Evolutionary conservation across 768 basidiomycete genomes (phyloP).

Genomic region (Rhodotorula paludigena): DNA sequence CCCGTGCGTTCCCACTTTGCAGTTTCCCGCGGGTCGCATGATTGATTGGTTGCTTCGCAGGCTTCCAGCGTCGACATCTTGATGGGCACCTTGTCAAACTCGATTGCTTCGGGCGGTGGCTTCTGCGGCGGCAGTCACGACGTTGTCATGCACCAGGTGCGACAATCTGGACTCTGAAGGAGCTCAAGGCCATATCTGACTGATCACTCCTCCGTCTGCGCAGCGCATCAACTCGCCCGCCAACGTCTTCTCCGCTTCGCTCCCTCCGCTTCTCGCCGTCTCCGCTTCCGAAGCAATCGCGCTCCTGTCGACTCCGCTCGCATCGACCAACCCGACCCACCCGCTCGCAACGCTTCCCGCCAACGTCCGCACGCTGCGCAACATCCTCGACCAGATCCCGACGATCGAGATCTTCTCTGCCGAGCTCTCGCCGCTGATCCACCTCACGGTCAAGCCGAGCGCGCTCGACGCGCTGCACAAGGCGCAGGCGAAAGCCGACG

Average conservation of each 20-base stretch:
- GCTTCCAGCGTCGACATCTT: slow-evolving; percentile 96
- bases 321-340: slow-evolving; percentile 36
- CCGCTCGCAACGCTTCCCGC: slow-evolving; percentile 71
- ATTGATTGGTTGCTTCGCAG: too few relatives aligned
- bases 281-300: slow-evolving; percentile 80
- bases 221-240: slow-evolving; percentile 92
- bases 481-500: slow-evolving; percentile 40
- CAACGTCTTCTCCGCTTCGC: slow-evolving; percentile 92
- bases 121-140: slow-evolving; percentile 85
- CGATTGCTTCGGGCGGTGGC: slow-evolving; percentile 76
- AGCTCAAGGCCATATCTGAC: neutral
- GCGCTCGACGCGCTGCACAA: slow-evolving; percentile 39
- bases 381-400: slow-evolving; percentile 72
- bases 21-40: too few relatives aligned
- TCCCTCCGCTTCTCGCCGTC: slow-evolving; percentile 83
- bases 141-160: slow-evolving; percentile 82
- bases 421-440: slow-evolving; percentile 78
- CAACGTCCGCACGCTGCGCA: slow-evolving; percentile 71
- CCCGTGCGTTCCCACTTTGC: slow-evolving; percentile 56
- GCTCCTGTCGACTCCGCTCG: slow-evolving; percentile 68
- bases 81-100: slow-evolving; percentile 81
- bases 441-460: slow-evolving; percentile 60
- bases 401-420: slow-evolving; percentile 78
- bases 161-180: too few relatives aligned
- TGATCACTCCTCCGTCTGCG: neutral